Base-by-base conservation (phyloP, 768 basidiomycete genomes). In the Suillus paluster region DNA sequence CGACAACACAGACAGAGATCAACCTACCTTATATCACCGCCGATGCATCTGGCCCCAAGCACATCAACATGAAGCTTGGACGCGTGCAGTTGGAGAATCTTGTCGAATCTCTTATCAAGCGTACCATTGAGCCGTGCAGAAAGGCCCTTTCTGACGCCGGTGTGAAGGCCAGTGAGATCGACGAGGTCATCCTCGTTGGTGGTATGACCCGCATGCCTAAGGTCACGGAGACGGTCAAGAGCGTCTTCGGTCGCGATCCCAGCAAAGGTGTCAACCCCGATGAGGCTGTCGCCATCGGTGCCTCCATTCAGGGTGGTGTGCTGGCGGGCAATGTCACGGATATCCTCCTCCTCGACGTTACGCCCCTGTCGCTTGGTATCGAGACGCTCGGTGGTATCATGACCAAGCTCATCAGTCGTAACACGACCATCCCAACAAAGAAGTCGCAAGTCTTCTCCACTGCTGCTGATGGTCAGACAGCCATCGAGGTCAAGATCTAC, bases 231-330 rank as follows among this genome's bases (percentile, higher is more conserved):
- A 97, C 95, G 5, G 97, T 99, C 72, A 75, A 75, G 84, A 71
- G 75, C 17, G 85, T 97, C 72, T 99, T 99, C 72, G 96, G 96
- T 58, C 92, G 95, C 53, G 97, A 99, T 23, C 96, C 97, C 23
- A 91, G 88, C 79, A 99, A 99, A 84, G 97, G 97, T 77, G 97
- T 99, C 71, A 99, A 99, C 84, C 97, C 97, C 57, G 97, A 99
- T 67, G 97, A 99, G 80, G 97, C 97, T 59, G 97, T 99, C 70
- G 96, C 97, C 50, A 96, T 98, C 63, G 97, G 97, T 74, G 97
- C 97, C 42, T 89, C 97, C 46, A 97, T 99, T 68, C 97, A 99
- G 77, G 97, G 94, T 74, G 97, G 96, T 82, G 97, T 99, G 61
- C 85, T 99, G 50, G 91, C 96, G 62, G 97, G 97, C 49, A 92